Conservation (phyloP, 106 monocot genomes). For the Phalaenopsis aphrodite region DNA sequence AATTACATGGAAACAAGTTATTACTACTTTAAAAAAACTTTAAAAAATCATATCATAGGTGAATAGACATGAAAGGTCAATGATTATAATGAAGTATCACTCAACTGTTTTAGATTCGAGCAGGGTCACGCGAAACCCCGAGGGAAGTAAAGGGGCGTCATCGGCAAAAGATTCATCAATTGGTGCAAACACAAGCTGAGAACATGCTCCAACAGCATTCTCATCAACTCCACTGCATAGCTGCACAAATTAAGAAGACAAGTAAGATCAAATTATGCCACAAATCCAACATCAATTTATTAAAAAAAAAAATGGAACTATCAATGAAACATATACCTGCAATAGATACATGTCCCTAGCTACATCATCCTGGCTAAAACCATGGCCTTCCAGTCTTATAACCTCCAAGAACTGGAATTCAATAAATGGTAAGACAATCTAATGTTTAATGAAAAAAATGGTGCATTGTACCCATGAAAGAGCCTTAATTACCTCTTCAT, state of each 20-base stretch:
- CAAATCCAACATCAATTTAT: background rate
- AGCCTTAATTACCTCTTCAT: conserved; percentile 62
- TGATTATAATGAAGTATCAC: conserved; percentile 4
- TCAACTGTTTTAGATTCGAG: conserved; percentile 79
- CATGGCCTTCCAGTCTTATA: conserved; percentile 73
- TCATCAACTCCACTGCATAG: conserved; percentile 92
- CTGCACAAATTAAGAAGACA: conserved; percentile 33
- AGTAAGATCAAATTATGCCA: background rate
- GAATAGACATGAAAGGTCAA: background rate
- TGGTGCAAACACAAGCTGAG: conserved; percentile 92
- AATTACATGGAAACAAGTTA: background rate
- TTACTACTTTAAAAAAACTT: background rate
- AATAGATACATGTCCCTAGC: conserved; percentile 79
- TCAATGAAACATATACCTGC: conserved; percentile 49
- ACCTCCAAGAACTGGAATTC: conserved; percentile 76
- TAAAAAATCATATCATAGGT: background rate
- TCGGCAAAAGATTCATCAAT: conserved; percentile 91
- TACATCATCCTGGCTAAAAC: conserved; percentile 54
- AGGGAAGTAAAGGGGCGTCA: conserved; percentile 78
- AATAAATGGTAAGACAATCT: background rate
- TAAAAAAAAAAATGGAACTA: background rate
- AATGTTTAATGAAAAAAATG: background rate
- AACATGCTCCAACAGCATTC: conserved; percentile 65
- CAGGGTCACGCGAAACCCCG: conserved; percentile 84
- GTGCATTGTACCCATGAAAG: background rate